Percentiles rank a stretch among this genome's conserved stretches.
Evolutionary conservation across 2,329 filamentous ascomycete species (phyloP).

Genomic region (Aspergillus sclerotialis): DNA sequence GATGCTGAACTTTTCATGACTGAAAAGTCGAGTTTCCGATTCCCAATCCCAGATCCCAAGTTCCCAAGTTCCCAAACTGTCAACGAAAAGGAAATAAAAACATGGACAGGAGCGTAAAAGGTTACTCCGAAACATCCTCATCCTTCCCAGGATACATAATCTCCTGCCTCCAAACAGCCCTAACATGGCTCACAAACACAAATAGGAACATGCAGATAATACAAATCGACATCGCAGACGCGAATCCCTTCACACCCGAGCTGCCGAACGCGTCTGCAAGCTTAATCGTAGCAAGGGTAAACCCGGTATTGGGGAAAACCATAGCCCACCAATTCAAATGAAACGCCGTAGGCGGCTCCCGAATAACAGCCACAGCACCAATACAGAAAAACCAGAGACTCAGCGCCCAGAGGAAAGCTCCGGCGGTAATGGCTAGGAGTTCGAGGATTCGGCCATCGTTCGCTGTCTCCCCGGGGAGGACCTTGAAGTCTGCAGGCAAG

Average conservation of each 20-base stretch:
- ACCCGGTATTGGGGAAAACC: slow-evolving; percentile 60
- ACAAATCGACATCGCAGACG: slow-evolving; percentile 49
- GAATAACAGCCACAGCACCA: slow-evolving; percentile 41
- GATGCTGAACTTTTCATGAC: too few species aligned
- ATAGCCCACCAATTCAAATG: slow-evolving; percentile 57
- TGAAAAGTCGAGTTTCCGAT: too few species aligned
- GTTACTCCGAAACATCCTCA: slow-evolving; percentile 43
- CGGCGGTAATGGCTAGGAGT: slow-evolving; percentile 41
- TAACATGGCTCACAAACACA: slow-evolving; percentile 43
- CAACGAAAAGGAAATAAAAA: neutral
- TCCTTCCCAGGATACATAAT: slow-evolving; percentile 56
- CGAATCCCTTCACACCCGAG: slow-evolving; percentile 46
- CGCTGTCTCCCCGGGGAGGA: slow-evolving; percentile 27
- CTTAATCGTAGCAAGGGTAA: slow-evolving; percentile 54
- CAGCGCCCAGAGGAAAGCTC: slow-evolving; percentile 59
- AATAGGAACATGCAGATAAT: slow-evolving; percentile 51
- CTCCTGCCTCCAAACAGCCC: slow-evolving; percentile 45
- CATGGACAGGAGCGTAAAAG: neutral
- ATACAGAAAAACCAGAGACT: slow-evolving; percentile 52
- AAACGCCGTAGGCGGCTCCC: slow-evolving; percentile 38
- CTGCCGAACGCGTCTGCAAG: slow-evolving; percentile 50
- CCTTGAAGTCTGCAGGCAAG: slow-evolving; percentile 41
- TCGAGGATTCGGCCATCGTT: slow-evolving; percentile 33
- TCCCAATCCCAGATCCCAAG: too few species aligned
- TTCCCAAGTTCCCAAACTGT: neutral